Evolutionary conservation across 768 basidiomycete genomes (phyloP), one percentile per base, ranked within the genome.

Genomic region (Lyophyllum atratum): DNA sequence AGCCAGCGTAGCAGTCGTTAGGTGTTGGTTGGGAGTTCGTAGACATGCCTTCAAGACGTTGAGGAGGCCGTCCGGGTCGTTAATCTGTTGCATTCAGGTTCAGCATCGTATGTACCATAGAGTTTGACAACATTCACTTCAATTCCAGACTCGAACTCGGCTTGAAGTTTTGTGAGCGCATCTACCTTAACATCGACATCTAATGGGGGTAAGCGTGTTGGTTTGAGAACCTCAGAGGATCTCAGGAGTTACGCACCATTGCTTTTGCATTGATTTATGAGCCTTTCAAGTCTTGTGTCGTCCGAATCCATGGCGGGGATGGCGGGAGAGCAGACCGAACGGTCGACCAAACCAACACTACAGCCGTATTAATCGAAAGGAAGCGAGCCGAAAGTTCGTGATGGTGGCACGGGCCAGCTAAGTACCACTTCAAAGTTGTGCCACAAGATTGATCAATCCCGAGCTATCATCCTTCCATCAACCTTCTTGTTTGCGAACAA

Each of bases 121-220:
- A 14, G 9, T 22, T 50, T 12, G 29, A 50, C 19, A 43, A 44
- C 60, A 14, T 25, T 74, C 69, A 92, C 92, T 80, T 93, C 85
- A 56, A 80, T 69, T 48, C 83, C 85, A 37, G 80, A 74, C 72
- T 92, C 89, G 67, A 92, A 89, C 72, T 87, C 83, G 34, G 76
- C 77, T 70, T 93, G 87, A 42, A 93, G 78, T 74, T 90, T 93
- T 56, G 84, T 78, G 59, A 93, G 77, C 25, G 89, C 91, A 68
- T 93, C 91, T 22, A 92, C 80, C 74, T 87, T 92, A 59, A 83
- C 79, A 72, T 93, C 92, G 56, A 89, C 84, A 71, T 93, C 92
- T 93, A 61, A 45, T 51, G 26, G 51, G 29, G 48, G 51, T 26
- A 39, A 55, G 37, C 45, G 50, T 59, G 54, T 33, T 58, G 54